Evolutionary conservation across 495 filamentous ascomycete species (phyloP).

Genomic region (Penicillium subrubescens): DNA sequence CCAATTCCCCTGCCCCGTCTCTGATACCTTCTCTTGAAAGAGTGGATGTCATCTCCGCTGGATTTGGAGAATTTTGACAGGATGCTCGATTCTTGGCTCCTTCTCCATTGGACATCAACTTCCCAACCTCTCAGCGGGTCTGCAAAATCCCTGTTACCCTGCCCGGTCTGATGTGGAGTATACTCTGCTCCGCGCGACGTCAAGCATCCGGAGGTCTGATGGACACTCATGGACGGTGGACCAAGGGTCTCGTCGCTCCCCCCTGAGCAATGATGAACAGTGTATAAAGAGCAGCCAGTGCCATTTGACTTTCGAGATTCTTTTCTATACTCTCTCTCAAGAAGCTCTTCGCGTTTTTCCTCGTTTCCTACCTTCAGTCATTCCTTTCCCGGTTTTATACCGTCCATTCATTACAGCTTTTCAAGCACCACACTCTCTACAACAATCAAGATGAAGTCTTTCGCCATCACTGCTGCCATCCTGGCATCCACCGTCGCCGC

Average conservation of each 20-base stretch:
- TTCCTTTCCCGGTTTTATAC: conserved; percentile 27
- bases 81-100: conserved; percentile 1
- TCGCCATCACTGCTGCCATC: conserved; percentile 24
- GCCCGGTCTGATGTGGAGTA: conserved; percentile 14
- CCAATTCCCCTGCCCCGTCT: conserved; percentile 10
- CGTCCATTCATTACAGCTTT: conserved; percentile 33
- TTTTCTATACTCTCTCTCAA: conserved; percentile 15
- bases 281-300: conserved; percentile 22
- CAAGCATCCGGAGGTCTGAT: conserved; percentile 5
- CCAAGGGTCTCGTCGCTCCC: not conserved
- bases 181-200: conserved; percentile 4
- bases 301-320: conserved; percentile 11
- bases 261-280: conserved; percentile 11
- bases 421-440: conserved; percentile 21
- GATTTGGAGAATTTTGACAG: conserved; percentile 4
- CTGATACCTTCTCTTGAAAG: conserved; percentile 3
- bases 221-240: not conserved
- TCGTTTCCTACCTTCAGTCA: conserved; percentile 22
- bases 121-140: not conserved
- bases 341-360: conserved; percentile 19
- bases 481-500: conserved; percentile 29
- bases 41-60: conserved; percentile 13
- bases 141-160: conserved; percentile 3
- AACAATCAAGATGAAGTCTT: conserved; percentile 30
- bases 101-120: conserved; percentile 4